Evolutionary conservation across 2,329 filamentous ascomycete species (phyloP), one percentile per base, ranked within the genome.

Genomic region (Epichloe glyceriae): DNA sequence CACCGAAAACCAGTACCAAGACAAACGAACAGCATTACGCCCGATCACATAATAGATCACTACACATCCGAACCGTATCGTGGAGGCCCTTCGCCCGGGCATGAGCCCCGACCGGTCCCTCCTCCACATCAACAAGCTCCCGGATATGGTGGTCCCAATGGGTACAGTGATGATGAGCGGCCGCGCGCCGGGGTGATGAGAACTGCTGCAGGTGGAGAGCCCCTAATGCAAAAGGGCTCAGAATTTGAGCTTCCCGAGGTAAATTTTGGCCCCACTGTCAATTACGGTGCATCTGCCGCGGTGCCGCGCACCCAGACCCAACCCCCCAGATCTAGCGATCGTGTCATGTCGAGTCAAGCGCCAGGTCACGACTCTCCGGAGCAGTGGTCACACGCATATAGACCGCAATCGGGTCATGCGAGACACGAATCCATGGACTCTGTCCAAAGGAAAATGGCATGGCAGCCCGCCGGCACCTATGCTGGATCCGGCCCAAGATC

Each of bases 181-280:
- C 85, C 86, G 15, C 78, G 91, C 55, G 85, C 86, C 55, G 90
- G 90, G 46, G 82, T 90, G 6, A 72, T 91, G 62, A 89, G 85
- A 63, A 88, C 85, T 1, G 82, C 90, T 11, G 89, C 88, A 4
- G 72, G 72, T n/a, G 60, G 61, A 3, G 67, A 70, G 1, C 60
- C 59, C 59, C 60, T 38, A 55, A 55, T 50, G 30, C 58, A 54
- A 40, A 53, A 51, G 41, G 53, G 53, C 47, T 47, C 63, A 0
- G 62, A 70, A 14, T 72, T 78, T 22, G 74, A 80, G 51, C 81
- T 95, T 53, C 87, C 88, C 1, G 70, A 76, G 4, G 79, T 95
- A 55, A 83, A 96, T 64, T 96, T 96, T 67, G 91, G 91, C 0
- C 88, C 84, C 5, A 95, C 90, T 0, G 70, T 87, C 58, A 83